Evolutionary conservation across 192 early-diverging fungal species (phyloP).

Genomic region (Dispira simplex): DNA sequence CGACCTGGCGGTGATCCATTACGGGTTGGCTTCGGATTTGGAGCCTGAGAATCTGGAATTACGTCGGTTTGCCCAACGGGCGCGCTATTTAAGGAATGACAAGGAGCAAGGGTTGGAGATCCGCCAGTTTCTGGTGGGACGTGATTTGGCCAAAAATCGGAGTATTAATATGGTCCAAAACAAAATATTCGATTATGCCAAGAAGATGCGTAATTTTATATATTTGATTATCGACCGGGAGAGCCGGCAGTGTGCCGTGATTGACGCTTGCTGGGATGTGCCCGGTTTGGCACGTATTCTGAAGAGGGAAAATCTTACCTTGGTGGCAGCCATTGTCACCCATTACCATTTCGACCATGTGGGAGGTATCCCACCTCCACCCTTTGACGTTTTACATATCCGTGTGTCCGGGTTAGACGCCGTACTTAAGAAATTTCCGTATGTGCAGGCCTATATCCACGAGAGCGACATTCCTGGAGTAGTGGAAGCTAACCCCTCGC

Average conservation of each 20-base stretch:
- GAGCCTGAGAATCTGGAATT: slow-evolving; percentile 33
- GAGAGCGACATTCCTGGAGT: slow-evolving; percentile 57
- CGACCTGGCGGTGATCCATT: slow-evolving; percentile 30
- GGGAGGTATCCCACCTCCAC: slow-evolving; percentile 75
- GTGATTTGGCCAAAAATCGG: slow-evolving; percentile 43
- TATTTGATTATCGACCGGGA: slow-evolving; percentile 61
- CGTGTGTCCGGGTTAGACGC: slow-evolving; percentile 62
- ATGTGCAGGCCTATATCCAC: slow-evolving; percentile 61
- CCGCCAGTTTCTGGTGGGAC: slow-evolving; percentile 48
- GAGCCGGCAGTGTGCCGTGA: slow-evolving; percentile 53
- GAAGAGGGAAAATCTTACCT: slow-evolving; percentile 35
- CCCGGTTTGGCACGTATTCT: slow-evolving; percentile 58
- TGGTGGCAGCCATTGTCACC: slow-evolving; percentile 62
- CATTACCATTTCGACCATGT: slow-evolving; percentile 82
- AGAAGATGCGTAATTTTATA: slow-evolving; percentile 71
- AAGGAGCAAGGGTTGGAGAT: slow-evolving; percentile 39
- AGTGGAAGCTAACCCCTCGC: slow-evolving; percentile 46
- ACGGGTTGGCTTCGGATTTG: slow-evolving; percentile 25
- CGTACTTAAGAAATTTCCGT: slow-evolving; percentile 53
- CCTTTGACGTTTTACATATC: slow-evolving; percentile 62
- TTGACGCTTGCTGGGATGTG: slow-evolving; percentile 93
- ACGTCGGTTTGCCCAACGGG: slow-evolving; percentile 29
- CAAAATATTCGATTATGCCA: slow-evolving; percentile 59
- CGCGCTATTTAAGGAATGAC: slow-evolving; percentile 38
- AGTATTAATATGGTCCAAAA: slow-evolving; percentile 55